Base-by-base conservation (phyloP, 768 basidiomycete genomes). In the Tubosaeta sp. region DNA sequence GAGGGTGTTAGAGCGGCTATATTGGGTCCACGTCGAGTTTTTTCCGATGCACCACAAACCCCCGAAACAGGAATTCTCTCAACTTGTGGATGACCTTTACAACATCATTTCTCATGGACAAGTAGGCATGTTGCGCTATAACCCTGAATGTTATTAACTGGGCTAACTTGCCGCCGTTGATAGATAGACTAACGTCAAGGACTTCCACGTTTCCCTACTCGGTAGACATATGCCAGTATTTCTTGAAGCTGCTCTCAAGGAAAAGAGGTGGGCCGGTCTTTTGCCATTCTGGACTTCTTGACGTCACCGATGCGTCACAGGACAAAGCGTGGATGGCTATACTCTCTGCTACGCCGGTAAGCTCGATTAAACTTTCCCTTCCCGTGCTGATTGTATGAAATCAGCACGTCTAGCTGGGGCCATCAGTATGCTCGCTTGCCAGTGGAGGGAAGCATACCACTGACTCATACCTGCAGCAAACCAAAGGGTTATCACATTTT, bases 1-100 rank as follows among this genome's bases (percentile, higher is more conserved):
- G 45, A 53, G 69, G 14, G 70, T 70, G 4, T 57, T 84, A 7
- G 72, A 81, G 39, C 73, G 74, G 22, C 66, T 80, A 14, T 86
- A 82, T 50, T 86, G 84, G 85, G 59, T 59, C 1, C 85, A 87
- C 53, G 65, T 83, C 16, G 83, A 86, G 56, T 77, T 71, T 53
- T 85, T 82, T 61, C 82, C 81, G 0, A 80, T 78, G 68, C 84
- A 86, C 59, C 59, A 74, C n/a, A 43, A 46, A 59, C 80, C 83
- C 55, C 55, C 72, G 11, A 44, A 51, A 14, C 58, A 63, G 12
- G 61, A 68, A 3, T 58, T 82, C 4, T 60, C 65, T 10, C 55
- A 60, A 18, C 56, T 63, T 6, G 56, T 82, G 14, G 74, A 79
- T n/a, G 76, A 81, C 19, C 70, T 83, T 8, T 75, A 76, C 42